Conservation (phyloP, 2,329 filamentous ascomycete genomes). For the Chrysoporthe austroafricana region DNA sequence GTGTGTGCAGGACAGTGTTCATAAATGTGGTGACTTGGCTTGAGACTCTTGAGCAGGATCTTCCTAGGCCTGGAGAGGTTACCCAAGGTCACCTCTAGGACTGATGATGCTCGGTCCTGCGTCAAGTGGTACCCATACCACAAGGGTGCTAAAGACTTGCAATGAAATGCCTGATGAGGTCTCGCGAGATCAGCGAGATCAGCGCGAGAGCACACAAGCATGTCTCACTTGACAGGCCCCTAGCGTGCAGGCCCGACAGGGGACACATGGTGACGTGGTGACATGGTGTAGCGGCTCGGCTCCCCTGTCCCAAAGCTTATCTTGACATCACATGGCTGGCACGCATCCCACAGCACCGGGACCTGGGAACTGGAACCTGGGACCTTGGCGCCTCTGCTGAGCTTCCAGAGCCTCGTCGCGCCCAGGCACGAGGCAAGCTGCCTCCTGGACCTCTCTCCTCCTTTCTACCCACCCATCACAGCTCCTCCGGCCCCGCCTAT, state of each 20-base stretch:
- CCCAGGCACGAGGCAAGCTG: not conserved
- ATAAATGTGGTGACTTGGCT: too few species aligned
- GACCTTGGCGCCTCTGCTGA: not conserved
- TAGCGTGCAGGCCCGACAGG: not conserved
- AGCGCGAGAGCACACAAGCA: not conserved
- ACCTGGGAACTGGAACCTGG: not conserved
- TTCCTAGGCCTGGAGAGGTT: too few species aligned
- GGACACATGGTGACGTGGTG: not conserved
- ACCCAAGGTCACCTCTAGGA: too few species aligned
- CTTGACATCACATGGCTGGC: constrained; percentile 19
- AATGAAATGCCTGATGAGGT: too few species aligned
- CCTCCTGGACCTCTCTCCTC: constrained; percentile 4
- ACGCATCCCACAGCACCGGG: not conserved
- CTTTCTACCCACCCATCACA: constrained; percentile 5
- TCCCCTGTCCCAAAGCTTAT: constrained; percentile 21
- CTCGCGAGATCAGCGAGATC: too few species aligned
- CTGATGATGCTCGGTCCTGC: too few species aligned
- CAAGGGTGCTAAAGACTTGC: too few species aligned
- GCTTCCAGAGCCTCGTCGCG: not conserved
- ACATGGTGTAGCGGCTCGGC: constrained; percentile 1
- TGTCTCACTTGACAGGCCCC: not conserved
- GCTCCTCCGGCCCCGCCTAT: not conserved
- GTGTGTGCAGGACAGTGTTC: too few species aligned
- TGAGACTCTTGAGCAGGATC: too few species aligned
- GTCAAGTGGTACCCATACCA: too few species aligned